Evolutionary conservation across 2,329 filamentous ascomycete species (phyloP).

Genomic region (Ceratocystis albifundus): DNA sequence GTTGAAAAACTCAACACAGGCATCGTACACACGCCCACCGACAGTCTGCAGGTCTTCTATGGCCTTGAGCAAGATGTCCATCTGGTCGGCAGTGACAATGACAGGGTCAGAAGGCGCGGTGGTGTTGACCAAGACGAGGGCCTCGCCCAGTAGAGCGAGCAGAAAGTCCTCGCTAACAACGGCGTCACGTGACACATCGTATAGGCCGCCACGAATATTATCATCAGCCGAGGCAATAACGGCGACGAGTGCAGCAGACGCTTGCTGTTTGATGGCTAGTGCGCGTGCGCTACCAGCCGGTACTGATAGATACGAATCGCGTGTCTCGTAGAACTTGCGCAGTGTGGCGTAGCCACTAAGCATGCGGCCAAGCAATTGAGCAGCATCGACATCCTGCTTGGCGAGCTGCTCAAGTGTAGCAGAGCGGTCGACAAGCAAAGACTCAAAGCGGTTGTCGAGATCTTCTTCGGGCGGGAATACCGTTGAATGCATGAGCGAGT

Average conservation of each 20-base stretch:
- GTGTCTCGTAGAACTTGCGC: constrained; percentile 78
- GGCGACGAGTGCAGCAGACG: constrained; percentile 64
- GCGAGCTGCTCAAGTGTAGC: constrained; percentile 60
- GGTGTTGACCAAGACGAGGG: constrained; percentile 58
- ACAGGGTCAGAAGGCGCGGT: constrained; percentile 26
- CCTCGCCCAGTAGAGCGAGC: constrained; percentile 71
- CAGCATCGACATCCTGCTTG: constrained; percentile 65
- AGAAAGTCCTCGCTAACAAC: constrained; percentile 84
- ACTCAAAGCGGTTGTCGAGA: constrained; percentile 59
- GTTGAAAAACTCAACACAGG: constrained; percentile 67
- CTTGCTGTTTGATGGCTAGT: constrained; percentile 51
- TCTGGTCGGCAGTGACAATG: constrained; percentile 57
- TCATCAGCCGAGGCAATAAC: constrained; percentile 78
- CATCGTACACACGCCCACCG: constrained; percentile 55
- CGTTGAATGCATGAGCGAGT: constrained; percentile 74
- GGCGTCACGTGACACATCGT: constrained; percentile 66
- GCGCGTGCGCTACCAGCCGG: constrained; percentile 37
- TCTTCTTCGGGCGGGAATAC: constrained; percentile 61
- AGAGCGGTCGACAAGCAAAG: constrained; percentile 60
- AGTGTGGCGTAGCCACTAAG: constrained; percentile 88
- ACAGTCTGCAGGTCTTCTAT: constrained; percentile 73
- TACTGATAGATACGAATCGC: constrained; percentile 44
- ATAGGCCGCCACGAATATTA: constrained; percentile 81
- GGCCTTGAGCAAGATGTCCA: constrained; percentile 63
- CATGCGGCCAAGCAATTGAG: constrained; percentile 69